Conservation (phyloP, 805 yeast genomes). For the Wickerhamiella azyma region DNA sequence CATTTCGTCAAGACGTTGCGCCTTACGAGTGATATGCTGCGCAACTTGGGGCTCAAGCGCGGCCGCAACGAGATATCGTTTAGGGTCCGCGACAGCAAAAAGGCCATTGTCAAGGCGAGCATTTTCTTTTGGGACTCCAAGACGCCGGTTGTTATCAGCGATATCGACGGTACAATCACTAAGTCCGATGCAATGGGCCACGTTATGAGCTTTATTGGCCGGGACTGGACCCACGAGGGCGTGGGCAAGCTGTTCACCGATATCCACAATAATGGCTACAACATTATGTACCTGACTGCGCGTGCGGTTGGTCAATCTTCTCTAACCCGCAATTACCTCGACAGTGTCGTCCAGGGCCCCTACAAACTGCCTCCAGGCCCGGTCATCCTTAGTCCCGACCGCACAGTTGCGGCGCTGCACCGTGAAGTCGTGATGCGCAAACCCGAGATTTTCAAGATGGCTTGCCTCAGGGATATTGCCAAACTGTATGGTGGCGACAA, state of each 20-base stretch:
- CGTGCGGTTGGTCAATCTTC: conserved; percentile 94
- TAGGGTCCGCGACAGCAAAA: conserved; percentile 61
- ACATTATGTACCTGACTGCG: conserved; percentile 85
- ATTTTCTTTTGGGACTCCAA: conserved; percentile 72
- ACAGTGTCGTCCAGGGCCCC: conserved; percentile 66
- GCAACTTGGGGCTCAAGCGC: conserved; percentile 51
- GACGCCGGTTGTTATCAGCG: conserved; percentile 87
- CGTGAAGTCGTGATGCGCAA: conserved; percentile 87
- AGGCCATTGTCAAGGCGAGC: conserved; percentile 58
- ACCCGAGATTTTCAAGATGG: conserved; percentile 98
- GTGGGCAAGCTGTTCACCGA: conserved; percentile 88
- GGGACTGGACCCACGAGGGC: conserved; percentile 97
- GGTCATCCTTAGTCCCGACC: conserved; percentile 85
- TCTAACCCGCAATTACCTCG: conserved; percentile 68
- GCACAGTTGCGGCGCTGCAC: conserved; percentile 88
- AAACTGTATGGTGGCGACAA: conserved; percentile 39
- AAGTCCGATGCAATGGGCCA: conserved; percentile 97
- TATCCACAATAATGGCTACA: conserved; percentile 75
- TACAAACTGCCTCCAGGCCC: conserved; percentile 74
- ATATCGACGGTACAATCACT: conserved; percentile 95
- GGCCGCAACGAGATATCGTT: conserved; percentile 74
- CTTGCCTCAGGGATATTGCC: conserved; percentile 78
- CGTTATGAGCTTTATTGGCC: conserved; percentile 80
- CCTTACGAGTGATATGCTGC: conserved; percentile 79
- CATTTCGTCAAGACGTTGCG: conserved; percentile 73